Evolutionary conservation across 2,329 filamentous ascomycete species (phyloP).

Genomic region (Trichoderma harzianum): DNA sequence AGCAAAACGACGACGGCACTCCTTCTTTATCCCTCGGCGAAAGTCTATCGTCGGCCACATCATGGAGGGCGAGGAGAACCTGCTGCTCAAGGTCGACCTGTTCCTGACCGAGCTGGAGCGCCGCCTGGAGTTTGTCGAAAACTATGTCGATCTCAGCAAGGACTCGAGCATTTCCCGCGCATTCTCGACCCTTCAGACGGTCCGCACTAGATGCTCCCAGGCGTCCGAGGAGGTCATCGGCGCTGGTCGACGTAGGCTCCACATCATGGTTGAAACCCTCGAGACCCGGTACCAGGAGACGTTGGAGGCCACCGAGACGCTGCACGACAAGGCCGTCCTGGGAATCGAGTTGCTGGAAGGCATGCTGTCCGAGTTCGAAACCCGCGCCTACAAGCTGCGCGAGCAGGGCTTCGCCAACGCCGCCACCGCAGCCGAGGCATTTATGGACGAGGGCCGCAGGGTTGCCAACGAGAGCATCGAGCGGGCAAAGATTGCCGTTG

Average conservation of each 20-base stretch:
- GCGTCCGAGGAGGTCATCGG: conserved; percentile 89
- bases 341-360: conserved; percentile 82
- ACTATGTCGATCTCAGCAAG: conserved; percentile 77
- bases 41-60: conserved; percentile 58
- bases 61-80: conserved; percentile 60
- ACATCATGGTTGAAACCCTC: conserved; percentile 88
- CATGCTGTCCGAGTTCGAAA: conserved; percentile 83
- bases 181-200: conserved; percentile 80
- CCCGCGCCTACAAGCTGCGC: conserved; percentile 72
- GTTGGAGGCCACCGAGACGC: conserved; percentile 74
- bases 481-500: conserved; percentile 70
- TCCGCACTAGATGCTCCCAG: conserved; percentile 82
- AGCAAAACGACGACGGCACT: conserved; percentile 50
- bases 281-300: conserved; percentile 86
- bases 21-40: conserved; percentile 54
- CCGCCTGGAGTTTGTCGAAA: conserved; percentile 83
- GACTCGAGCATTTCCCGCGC: conserved; percentile 82
- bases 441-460: conserved; percentile 75
- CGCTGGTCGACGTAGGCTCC: conserved; percentile 76
- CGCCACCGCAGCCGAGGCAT: conserved; percentile 63
- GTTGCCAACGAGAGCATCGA: conserved; percentile 77
- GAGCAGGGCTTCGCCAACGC: conserved; percentile 68
- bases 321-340: conserved; percentile 88
- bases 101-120: conserved; percentile 84
- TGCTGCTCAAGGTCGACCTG: conserved; percentile 66